Percentiles rank a stretch among this genome's conserved stretches.
Evolutionary conservation across 805 yeast species (phyloP).

Genomic region (Clavispora asparagi): DNA sequence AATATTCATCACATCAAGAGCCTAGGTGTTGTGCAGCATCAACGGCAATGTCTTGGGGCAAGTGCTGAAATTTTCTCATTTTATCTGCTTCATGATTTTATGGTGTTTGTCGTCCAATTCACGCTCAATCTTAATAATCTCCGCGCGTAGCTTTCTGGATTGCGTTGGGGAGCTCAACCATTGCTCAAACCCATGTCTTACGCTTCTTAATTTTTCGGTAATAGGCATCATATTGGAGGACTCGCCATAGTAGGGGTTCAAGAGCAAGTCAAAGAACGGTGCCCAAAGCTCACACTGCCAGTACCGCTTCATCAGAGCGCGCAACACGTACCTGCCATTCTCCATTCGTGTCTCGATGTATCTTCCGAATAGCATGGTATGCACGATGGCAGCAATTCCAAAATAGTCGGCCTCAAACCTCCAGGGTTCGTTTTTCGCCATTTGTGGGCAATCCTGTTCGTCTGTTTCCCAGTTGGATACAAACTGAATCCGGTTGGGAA

Average conservation of each 20-base stretch:
- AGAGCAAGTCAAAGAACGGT: slow-evolving; percentile 54
- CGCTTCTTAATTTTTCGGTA: neutral
- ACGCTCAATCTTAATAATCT: neutral
- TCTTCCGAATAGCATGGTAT: slow-evolving; percentile 67
- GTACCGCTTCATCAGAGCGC: slow-evolving; percentile 54
- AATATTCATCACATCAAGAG: neutral
- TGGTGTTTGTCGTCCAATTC: neutral
- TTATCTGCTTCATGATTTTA: neutral
- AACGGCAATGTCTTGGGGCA: too few species aligned
- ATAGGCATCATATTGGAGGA: neutral
- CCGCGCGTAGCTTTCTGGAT: neutral
- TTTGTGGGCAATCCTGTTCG: slow-evolving; percentile 68
- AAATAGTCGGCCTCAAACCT: slow-evolving; percentile 76
- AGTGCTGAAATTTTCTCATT: neutral
- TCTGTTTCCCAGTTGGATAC: slow-evolving; percentile 56
- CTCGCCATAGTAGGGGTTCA: slow-evolving; percentile 46
- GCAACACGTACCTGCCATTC: neutral
- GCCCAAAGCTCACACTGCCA: slow-evolving; percentile 75
- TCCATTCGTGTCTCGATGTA: slow-evolving; percentile 41
- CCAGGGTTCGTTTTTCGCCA: slow-evolving; percentile 61
- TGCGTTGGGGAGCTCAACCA: neutral
- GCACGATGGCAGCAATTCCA: slow-evolving; percentile 73
- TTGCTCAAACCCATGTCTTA: neutral
- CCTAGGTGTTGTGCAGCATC: too few species aligned
- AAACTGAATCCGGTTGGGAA: slow-evolving; percentile 39